Evolutionary conservation across 176 grass and related monocot species (phyloP).

Genomic region (Rhipidocladum racemiflorum): DNA sequence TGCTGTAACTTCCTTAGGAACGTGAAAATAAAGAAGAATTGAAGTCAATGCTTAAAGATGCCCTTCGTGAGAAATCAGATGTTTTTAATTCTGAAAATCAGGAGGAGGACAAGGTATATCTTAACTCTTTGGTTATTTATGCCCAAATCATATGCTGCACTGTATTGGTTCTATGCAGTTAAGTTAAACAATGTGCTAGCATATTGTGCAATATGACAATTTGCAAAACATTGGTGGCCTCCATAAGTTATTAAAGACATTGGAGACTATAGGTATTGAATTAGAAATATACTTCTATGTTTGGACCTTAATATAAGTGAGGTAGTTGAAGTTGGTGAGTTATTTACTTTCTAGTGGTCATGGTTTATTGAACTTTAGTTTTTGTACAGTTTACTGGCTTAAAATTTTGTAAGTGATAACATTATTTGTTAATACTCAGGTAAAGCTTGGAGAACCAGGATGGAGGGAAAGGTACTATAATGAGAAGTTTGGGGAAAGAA

Average conservation of each 20-base stretch:
- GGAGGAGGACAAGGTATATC: conserved; percentile 80
- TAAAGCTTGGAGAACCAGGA: conserved; percentile 91
- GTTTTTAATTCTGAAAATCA: conserved; percentile 91
- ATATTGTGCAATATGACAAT: neutral
- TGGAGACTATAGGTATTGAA: neutral
- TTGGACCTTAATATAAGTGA: neutral
- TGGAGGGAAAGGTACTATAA: conserved; percentile 98
- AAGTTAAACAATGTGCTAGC: neutral
- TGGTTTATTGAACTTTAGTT: conserved; percentile 21
- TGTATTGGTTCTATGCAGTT: neutral
- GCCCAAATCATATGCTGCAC: neutral
- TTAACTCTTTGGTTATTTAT: conserved; percentile 12
- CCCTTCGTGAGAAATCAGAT: conserved; percentile 91
- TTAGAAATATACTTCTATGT: neutral
- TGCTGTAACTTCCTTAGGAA: conserved; percentile 42
- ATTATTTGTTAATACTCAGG: conserved; percentile 48
- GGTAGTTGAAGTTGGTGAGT: neutral
- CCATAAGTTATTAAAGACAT: neutral
- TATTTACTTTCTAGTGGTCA: neutral
- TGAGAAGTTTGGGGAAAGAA: conserved; percentile 86
- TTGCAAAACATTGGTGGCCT: neutral
- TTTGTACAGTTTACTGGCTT: neutral
- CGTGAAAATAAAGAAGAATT: conserved; percentile 84
- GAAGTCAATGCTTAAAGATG: conserved; percentile 86
- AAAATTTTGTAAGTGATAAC: neutral